Conservation (phyloP, 2,329 filamentous ascomycete genomes). For the Metarhizium brunneum region DNA sequence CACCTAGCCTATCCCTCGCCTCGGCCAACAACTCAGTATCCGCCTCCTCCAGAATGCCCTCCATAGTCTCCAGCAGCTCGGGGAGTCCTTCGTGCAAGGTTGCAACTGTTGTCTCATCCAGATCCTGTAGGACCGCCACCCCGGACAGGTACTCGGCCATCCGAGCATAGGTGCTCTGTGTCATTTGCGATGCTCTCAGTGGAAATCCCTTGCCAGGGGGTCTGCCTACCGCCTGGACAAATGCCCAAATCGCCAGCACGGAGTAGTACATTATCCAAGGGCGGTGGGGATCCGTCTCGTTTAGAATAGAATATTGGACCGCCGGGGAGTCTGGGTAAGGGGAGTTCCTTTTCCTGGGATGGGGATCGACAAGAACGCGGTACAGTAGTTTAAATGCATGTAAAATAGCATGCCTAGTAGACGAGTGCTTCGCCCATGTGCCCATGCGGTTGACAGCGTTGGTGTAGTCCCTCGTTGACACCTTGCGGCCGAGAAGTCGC, state of each 20-base stretch:
- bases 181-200: constrained; percentile 35
- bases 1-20: constrained; percentile 59
- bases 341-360: constrained; percentile 16
- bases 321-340: constrained; percentile 24
- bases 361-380: constrained; percentile 57
- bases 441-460: constrained; percentile 69
- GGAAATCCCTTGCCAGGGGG: constrained; percentile 36
- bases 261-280: constrained; percentile 91
- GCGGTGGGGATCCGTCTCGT: constrained; percentile 73
- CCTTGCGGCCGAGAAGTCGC: constrained; percentile 66
- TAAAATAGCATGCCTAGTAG: constrained; percentile 72
- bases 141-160: constrained; percentile 43
- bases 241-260: constrained; percentile 77
- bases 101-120: constrained; percentile 57
- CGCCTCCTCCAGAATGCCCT: constrained; percentile 32
- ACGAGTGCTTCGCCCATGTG: constrained; percentile 64
- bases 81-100: constrained; percentile 50
- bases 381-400: constrained; percentile 76
- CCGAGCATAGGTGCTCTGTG: constrained; percentile 22
- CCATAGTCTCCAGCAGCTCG: constrained; percentile 35
- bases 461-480: constrained; percentile 65
- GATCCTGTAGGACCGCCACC: constrained; percentile 59
- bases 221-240: constrained; percentile 67
- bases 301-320: constrained; percentile 59
- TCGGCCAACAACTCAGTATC: constrained; percentile 66